Conservation (phyloP, 345 rosid species). For the Turnera subulata region DNA sequence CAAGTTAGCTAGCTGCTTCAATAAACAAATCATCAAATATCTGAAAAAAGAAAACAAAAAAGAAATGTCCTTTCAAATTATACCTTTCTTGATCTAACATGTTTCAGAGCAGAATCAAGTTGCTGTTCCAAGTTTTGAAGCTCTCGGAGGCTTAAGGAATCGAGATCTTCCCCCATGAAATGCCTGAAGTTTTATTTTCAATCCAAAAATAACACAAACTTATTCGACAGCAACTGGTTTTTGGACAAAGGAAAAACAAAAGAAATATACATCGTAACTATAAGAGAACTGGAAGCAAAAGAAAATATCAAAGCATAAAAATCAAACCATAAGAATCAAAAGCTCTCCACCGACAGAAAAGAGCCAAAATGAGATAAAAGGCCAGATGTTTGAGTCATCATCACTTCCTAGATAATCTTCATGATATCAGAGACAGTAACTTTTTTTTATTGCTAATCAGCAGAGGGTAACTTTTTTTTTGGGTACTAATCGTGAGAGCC, state of each 20-base stretch:
- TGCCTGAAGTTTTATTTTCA: conserved; percentile 54
- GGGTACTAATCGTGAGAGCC: no score
- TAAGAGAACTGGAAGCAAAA: no score
- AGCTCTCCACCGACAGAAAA: neutral
- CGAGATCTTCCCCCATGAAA: conserved; percentile 86
- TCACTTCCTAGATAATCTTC: no score
- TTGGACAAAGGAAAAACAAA: no score
- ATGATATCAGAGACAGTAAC: no score
- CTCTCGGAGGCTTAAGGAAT: conserved; percentile 59
- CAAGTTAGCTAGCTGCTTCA: neutral
- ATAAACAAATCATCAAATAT: neutral
- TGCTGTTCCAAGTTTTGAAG: conserved; percentile 85
- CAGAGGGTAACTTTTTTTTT: no score
- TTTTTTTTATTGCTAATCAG: no score
- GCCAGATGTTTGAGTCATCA: neutral
- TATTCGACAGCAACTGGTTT: no score
- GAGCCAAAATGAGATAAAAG: neutral
- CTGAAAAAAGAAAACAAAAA: neutral
- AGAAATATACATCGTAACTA: no score
- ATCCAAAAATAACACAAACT: no score
- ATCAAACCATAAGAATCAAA: no score
- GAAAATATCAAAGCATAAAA: no score
- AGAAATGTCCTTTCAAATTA: neutral
- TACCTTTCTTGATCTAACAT: conserved; percentile 70
- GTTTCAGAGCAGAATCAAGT: conserved; percentile 68